Evolutionary conservation across 2,329 filamentous ascomycete genomes (phyloP), one percentile per base, ranked within the genome.

Genomic region (Thyridium curvatum): DNA sequence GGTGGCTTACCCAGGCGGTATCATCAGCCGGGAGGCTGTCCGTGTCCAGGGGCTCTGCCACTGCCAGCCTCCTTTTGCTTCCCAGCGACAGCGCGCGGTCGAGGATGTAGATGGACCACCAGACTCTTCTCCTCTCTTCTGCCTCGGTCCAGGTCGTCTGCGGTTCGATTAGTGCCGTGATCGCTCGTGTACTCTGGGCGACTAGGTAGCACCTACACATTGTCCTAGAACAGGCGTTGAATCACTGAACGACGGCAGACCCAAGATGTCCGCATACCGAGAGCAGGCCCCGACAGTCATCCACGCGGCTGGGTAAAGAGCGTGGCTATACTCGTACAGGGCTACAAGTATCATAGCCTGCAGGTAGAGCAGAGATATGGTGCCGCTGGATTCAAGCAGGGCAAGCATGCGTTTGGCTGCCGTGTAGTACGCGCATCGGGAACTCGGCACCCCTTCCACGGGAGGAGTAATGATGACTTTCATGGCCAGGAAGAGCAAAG

Each of bases 231-330:
- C 51, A 35, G 56, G 45, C 21, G 54, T 57, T 16, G 59, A 55
- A n/a, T 58, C 54, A 33, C 54, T 51, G 18, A 57, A 54, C 8
- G 54, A 51, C 6, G 54, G 64, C 15, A 73, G 48, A 3, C 65
- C 67, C n/a, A 72, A 52, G 10, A 70, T 56, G 32, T 67, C 63
- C 8, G 61, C 60, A 45, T 72, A 68, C 39, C 68, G 53, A 15
- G 64, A 57, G 49, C 65, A 69, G 48, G 57, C 55, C 3, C 64
- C 69, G 6, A 69, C 56, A 2, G 65, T 65, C 52, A 72, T 65
- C 58, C 66, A 74, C 12, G 67, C 68, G 10, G 67, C 64, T 4
- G 71, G 70, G 44, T 72, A 72, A 34, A 74, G 66, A 4, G 58
- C 62, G 43, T 74, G 69, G 1, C 66, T 63, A 41, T 66, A 57